Evolutionary conservation across 306 rosid species (phyloP), one percentile per base, ranked within the genome.

Genomic region (Calophaca sinica): DNA sequence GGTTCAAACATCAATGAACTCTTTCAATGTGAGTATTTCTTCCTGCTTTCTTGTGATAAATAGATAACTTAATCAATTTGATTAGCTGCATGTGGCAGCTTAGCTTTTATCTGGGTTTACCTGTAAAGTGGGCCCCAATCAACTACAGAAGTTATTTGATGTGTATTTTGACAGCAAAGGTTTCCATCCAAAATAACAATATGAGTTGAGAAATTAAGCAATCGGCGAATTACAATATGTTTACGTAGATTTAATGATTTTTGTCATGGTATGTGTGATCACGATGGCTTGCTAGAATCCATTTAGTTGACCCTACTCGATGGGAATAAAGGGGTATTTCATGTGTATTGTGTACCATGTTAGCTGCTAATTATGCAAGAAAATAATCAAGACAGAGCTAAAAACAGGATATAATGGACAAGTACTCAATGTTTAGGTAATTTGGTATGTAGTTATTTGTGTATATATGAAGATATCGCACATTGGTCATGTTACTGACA

Each of bases 21-120:
- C 96, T 76, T 87, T 79, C 75, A 90, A 89, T 31, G 99, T 96
- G 87, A 83, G 96, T 81, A 51, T 68, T 75, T 72, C 74, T 69
- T 73, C 39, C 48, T 76, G 44, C 84, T 35, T 62, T 77, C 55
- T 49, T 57, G 29, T 33, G 14, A 8, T 10, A 45, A 45, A 1
- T 68, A 45, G 42, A 84, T 81, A 68, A 8, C 38, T 42, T 62
- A 12, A 74, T 74, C 38, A 45, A 15, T 32, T 61, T 32, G 29
- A 76, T 51, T 36, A 62, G 51, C 79, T 36, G 38, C 51, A 14
- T 71, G 39, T 2, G 53, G 51, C 63, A 14, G 20, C 66, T 33
- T 42, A 26, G 20, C 60, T 79, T 50, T 58, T 75, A 70, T n/a
- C 33, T 62, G 32, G 72, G 73, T n/a, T 58, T 68, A 7, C 58